Percentiles rank a stretch among this genome's conserved stretches.
Conservation (phyloP, 805 yeast genomes). For the Priceomyces haplophilus region DNA sequence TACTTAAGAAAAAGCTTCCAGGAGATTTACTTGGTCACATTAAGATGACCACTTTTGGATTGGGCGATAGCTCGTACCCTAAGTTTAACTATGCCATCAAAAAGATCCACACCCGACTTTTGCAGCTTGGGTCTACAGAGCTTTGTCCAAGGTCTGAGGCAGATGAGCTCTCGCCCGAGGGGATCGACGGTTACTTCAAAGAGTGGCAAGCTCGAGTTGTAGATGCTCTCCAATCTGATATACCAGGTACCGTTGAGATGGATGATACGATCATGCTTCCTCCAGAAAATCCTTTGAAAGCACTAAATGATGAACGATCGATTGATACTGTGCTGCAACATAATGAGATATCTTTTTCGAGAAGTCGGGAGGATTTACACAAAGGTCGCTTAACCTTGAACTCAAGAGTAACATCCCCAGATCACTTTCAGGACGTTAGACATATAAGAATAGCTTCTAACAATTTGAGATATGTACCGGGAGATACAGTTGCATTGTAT, state of each 20-base stretch:
- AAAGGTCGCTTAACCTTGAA: conserved; percentile 51
- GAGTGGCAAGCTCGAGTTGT: conserved; percentile 65
- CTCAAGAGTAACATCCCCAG: conserved; percentile 58
- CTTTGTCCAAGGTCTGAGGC: conserved; percentile 77
- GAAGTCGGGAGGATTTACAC: conserved; percentile 11
- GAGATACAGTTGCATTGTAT: conserved; percentile 76
- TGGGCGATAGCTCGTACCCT: conserved; percentile 92
- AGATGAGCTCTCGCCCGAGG: conserved; percentile 79
- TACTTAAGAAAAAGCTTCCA: conserved; percentile 65
- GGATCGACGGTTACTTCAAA: conserved; percentile 71
- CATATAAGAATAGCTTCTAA: conserved; percentile 46
- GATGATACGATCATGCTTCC: conserved; percentile 27
- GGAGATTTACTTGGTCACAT: conserved; percentile 57
- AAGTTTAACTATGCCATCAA: conserved; percentile 84
- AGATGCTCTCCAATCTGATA: conserved; percentile 17
- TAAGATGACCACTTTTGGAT: conserved; percentile 71
- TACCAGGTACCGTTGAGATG: conserved; percentile 21
- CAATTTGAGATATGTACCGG: conserved; percentile 53
- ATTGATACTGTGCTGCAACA: conserved; percentile 1
- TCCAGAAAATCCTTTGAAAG: conserved; percentile 19
- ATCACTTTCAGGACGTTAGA: conserved; percentile 91
- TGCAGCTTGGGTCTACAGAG: conserved; percentile 79
- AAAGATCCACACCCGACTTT: conserved; percentile 72
- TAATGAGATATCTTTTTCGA: conserved; percentile 4
- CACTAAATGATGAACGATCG: conserved; percentile 5